Base-by-base conservation (phyloP, 306 rosid genomes). In the Rosa rugosa region DNA sequence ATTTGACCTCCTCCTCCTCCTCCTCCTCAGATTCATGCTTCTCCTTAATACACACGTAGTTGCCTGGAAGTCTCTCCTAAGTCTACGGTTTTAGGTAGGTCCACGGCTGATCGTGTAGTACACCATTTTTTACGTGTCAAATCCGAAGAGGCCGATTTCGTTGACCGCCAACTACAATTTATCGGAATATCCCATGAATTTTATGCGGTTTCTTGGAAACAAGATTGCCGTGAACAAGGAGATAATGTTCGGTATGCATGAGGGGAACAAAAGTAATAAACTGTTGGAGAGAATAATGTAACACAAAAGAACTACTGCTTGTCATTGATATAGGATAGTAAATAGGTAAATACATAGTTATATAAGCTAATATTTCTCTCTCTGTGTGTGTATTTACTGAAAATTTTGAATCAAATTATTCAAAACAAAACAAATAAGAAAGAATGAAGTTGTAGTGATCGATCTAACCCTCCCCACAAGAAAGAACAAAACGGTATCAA, bases 61-160 rank as follows among this genome's bases (percentile, higher is more conserved):
- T 90, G 88, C 90, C 76, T 9, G 77, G 94, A 88, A 84, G 82
- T 88, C 86, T 74, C 86, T 67, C 23, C 67, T 50, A 69, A 66
- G 80, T 82, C 88, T 60, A 78, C 75, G 77, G 44, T 76, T 84
- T 82, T 79, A 23, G 71, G 44, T 69, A n/a, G 54, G 73, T 81
- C 73, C 25, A 69, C 27, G 31, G 17, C 50, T 2, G 25, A 9
- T 67, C 44, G 73, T 81, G 78, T 40, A 16, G 60, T 34, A 18
- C 70, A 20, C 80, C 41, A 56, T 68, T 23, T 78, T 59, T 88
- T 87, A 84, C 93, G 93, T 94, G 94, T 94, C 80, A 78, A 84
- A 86, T 69, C 46, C 22, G 25, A 40, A 77, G 34, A 44, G 71
- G 94, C 99, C 91, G 94, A 77, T 64, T 84, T 91, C 71, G 79